Evolutionary conservation across 805 yeast genomes (phyloP).

Genomic region (Wickerhamia fluorescens): DNA sequence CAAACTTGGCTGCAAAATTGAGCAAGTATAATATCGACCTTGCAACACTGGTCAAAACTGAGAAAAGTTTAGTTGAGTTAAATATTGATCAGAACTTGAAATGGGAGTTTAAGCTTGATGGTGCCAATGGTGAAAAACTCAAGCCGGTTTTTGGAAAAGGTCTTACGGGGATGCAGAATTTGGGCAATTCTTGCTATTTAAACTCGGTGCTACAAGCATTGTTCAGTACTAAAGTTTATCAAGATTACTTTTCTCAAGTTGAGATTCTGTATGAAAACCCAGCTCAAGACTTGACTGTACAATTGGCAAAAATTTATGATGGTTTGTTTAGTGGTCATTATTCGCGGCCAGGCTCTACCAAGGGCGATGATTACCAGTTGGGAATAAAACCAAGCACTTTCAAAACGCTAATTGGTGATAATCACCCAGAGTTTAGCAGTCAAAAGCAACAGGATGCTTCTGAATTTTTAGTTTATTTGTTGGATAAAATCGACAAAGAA

Average conservation of each 20-base stretch:
- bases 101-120: constrained; percentile 86
- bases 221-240: constrained; percentile 37
- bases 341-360: constrained; percentile 45
- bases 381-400: constrained; percentile 77
- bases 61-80: constrained; percentile 79
- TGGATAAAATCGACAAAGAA: constrained; percentile 52
- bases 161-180: constrained; percentile 76
- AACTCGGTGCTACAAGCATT: constrained; percentile 75
- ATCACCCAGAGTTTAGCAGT: constrained; percentile 76
- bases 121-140: constrained; percentile 59
- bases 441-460: constrained; percentile 93
- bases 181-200: constrained; percentile 91
- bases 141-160: constrained; percentile 67
- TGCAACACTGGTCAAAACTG: constrained; percentile 55
- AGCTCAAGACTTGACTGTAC: constrained; percentile 60
- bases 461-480: constrained; percentile 71
- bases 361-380: constrained; percentile 49
- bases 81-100: constrained; percentile 88
- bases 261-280: constrained; percentile 29
- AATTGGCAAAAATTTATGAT: constrained; percentile 70
- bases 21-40: constrained; percentile 63
- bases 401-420: constrained; percentile 68
- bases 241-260: constrained; percentile 24
- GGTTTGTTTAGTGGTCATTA: constrained; percentile 74
- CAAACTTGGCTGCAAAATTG: constrained; percentile 43